Evolutionary conservation across 192 early-diverging fungal species (phyloP).

Genomic region (Coemansia sp.): DNA sequence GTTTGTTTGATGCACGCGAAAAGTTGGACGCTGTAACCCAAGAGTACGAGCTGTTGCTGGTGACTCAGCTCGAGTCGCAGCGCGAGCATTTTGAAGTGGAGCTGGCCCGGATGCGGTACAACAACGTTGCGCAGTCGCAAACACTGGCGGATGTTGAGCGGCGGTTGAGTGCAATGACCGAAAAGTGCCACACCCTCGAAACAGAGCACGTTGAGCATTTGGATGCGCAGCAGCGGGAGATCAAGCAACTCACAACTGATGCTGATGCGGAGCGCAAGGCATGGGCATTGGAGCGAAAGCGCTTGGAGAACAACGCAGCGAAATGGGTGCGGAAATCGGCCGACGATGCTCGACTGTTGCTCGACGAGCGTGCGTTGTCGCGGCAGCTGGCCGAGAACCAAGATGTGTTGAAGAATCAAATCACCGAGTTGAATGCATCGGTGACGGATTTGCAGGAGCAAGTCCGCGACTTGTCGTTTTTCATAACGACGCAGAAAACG

Average conservation of each 20-base stretch:
- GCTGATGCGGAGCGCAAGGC: slow-evolving; percentile 56
- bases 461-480: slow-evolving; percentile 89
- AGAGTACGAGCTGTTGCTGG: slow-evolving; percentile 82
- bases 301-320: slow-evolving; percentile 58
- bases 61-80: slow-evolving; percentile 85
- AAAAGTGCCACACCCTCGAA: slow-evolving; percentile 13
- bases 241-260: slow-evolving; percentile 29
- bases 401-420: slow-evolving; percentile 53
- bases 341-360: slow-evolving; percentile 74
- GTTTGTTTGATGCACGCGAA: slow-evolving; percentile 55
- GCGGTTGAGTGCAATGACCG: slow-evolving; percentile 6
- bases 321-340: slow-evolving; percentile 59
- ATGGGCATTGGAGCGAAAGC: slow-evolving; percentile 36
- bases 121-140: slow-evolving; percentile 61
- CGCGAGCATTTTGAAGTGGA: slow-evolving; percentile 80
- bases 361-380: slow-evolving; percentile 43
- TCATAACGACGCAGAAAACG: slow-evolving; percentile 69
- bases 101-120: slow-evolving; percentile 56
- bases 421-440: slow-evolving; percentile 60
- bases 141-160: slow-evolving; percentile 36
- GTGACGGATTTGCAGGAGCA: slow-evolving; percentile 79
- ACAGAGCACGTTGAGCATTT: slow-evolving; percentile 2
- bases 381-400: slow-evolving; percentile 66
- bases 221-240: slow-evolving; percentile 16
- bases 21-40: slow-evolving; percentile 74